Percentiles rank a stretch among this genome's conserved stretches.
Evolutionary conservation across 768 basidiomycete genomes (phyloP).

Genomic region (Lentinula sp.): DNA sequence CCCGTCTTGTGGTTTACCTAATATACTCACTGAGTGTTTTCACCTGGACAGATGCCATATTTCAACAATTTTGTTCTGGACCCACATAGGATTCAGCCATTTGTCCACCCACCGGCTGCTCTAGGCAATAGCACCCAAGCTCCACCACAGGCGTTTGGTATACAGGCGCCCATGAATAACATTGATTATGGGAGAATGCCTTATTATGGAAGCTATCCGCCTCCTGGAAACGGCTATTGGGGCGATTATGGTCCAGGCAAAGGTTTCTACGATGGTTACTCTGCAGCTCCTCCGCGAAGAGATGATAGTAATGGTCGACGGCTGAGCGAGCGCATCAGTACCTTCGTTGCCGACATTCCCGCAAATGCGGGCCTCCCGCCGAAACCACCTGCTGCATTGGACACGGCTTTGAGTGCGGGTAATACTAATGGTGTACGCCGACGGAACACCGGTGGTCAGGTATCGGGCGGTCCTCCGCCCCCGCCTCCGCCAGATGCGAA

Average conservation of each 20-base stretch:
- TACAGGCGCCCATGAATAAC: constrained; percentile 50
- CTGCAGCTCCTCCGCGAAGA: constrained; percentile 39
- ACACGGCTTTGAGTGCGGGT: constrained; percentile 47
- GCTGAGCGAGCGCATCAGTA: constrained; percentile 77
- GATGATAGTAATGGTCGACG: constrained; percentile 59
- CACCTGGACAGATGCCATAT: constrained; percentile 58
- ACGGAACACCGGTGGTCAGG: constrained; percentile 30
- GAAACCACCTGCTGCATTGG: constrained; percentile 59
- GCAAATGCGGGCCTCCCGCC: constrained; percentile 73
- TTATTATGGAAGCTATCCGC: constrained; percentile 36
- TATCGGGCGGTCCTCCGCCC: constrained; percentile 51
- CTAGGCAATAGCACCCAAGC: constrained; percentile 57
- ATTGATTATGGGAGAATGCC: constrained; percentile 26
- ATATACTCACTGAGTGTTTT: constrained; percentile 9
- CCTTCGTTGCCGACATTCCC: constrained; percentile 58
- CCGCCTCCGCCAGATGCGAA: constrained; percentile 85
- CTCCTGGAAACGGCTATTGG: constrained; percentile 34
- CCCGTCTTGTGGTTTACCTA: not conserved
- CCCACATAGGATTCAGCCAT: constrained; percentile 86
- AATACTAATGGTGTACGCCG: constrained; percentile 32
- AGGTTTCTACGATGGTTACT: constrained; percentile 25
- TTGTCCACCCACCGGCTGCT: constrained; percentile 67
- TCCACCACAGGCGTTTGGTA: constrained; percentile 80
- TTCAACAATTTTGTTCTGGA: constrained; percentile 97
- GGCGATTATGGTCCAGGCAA: constrained; percentile 33